These are phyloP conservation scores for Talaromyces atroroseus DNA, from an alignment of 2,329 filamentous ascomycete species.

Conservation along the genomic window DNA sequence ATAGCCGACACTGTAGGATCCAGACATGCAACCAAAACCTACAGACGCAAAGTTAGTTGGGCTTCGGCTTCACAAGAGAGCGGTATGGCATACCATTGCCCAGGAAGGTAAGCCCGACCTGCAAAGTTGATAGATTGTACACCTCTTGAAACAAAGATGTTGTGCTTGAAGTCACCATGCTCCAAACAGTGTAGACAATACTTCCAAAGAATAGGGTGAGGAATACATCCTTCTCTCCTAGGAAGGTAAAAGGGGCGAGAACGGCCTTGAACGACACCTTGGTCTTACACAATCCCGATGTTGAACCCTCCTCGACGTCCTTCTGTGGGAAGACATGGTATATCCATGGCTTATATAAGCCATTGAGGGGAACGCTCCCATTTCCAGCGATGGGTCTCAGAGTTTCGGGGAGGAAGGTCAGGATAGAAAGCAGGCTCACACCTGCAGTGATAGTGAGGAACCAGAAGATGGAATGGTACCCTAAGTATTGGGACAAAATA, in stretches of 20 bases:
- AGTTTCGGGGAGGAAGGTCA: conserved; percentile 28
- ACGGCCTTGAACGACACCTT: not conserved
- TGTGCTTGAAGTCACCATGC: conserved; percentile 32
- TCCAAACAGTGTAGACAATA: conserved; percentile 27
- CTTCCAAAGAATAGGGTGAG: conserved; percentile 30
- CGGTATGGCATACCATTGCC: too few relatives aligned
- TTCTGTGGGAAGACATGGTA: too few relatives aligned
- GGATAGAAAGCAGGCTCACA: conserved; percentile 16
- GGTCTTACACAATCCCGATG: not conserved
- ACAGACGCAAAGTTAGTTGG: too few relatives aligned
- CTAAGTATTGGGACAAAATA: conserved; percentile 19
- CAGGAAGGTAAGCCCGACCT: too few relatives aligned
- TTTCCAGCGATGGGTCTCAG: conserved; percentile 29
- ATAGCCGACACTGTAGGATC: too few relatives aligned
- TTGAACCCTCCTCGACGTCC: not conserved
- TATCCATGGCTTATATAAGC: conserved; percentile 14
- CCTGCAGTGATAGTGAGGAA: conserved; percentile 24
- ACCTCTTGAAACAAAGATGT: conserved; percentile 31
- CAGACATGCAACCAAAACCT: too few relatives aligned
- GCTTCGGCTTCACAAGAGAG: too few relatives aligned
- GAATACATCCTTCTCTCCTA: conserved; percentile 26
- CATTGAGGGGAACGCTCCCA: conserved; percentile 19
- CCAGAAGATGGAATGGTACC: conserved; percentile 30
- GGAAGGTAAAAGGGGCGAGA: not conserved
- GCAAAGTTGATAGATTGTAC: too few relatives aligned